phyloP scores from a whole-genome alignment of 345 rosid genomes.

The Syzygium aromaticum region DNA sequence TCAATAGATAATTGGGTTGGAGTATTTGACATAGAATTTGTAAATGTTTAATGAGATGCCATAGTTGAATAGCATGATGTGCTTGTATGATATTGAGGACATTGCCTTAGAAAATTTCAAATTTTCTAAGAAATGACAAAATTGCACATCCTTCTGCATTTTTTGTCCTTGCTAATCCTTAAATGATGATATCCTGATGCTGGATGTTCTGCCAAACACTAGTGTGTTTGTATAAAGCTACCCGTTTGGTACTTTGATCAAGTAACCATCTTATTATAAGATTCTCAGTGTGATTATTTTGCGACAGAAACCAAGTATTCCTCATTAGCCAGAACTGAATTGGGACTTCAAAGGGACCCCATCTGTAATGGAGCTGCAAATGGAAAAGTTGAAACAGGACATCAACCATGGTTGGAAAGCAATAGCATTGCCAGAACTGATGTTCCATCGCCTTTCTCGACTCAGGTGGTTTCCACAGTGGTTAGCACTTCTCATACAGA shows the following conservation, averaged over 20 bases:
- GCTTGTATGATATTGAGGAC: not conserved
- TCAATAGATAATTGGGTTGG: not conserved
- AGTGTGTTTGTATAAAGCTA: not conserved
- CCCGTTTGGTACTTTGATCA: not conserved
- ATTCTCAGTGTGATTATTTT: not conserved
- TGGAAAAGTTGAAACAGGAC: slow-evolving; percentile 35
- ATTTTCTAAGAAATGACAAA: not conserved
- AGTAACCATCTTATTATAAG: not conserved
- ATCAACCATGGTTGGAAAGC: slow-evolving; percentile 27
- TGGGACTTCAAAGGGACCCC: slow-evolving; percentile 33
- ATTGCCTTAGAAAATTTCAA: not conserved
- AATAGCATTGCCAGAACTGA: slow-evolving; percentile 39
- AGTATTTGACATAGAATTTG: not conserved
- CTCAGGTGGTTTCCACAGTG: slow-evolving; percentile 19
- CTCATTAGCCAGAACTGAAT: slow-evolving; percentile 52
- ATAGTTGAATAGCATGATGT: not conserved
- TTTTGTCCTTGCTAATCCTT: not conserved
- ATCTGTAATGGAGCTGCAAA: slow-evolving; percentile 23
- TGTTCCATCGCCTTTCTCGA: slow-evolving; percentile 16
- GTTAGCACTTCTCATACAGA: slow-evolving; percentile 17
- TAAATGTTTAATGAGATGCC: not conserved
- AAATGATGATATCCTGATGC: not conserved
- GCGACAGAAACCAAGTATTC: slow-evolving; percentile 64
- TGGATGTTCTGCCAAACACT: not conserved
- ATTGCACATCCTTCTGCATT: not conserved